Base-by-base conservation (phyloP, 2,329 filamentous ascomycete genomes). In the Hymenoscyphus linearis region DNA sequence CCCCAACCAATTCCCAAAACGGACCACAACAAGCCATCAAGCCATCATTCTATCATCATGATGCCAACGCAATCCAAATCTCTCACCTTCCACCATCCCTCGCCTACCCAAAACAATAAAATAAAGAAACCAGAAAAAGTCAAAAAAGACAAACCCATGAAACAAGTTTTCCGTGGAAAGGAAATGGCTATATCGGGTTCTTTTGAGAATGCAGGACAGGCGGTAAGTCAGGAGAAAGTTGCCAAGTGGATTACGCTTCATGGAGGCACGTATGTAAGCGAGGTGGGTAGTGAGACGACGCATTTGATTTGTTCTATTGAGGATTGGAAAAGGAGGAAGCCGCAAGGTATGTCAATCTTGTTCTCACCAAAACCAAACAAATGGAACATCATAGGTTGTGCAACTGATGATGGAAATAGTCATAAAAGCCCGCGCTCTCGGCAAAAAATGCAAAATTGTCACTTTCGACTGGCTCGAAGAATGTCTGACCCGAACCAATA, bases 251-350 rank as follows among this genome's bases (percentile, higher is more conserved):
- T 90, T 10, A 76, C 77, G 3, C 70, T 77, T 3, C 84, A 88
- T 61, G 85, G 84, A 6, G 91, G 89, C 1, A 73, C 61, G 1
- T 88, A 85, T 70, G 74, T 76, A 0, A 71, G 76, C 1, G 75
- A 78, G 0, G 74, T 91, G 18, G 78, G 78, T 27, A 71, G 78
- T 0, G 68, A 76, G 0, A 83, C 88, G 10, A 96, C 91, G 0
- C 91, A 96, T 74, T 76, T 96, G 0, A 79, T 96, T 25, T 83
- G 85, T 59, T 85, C 84, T 0, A 77, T 81, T 56, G 79, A 85
- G 36, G 82, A 86, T 16, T 92, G 85, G 73, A 80, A 81, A 64
- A 69, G 67, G 35, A 67, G 63, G 37, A 47, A 31, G 25, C 6
- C 27, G 1, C 63, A 68, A 62, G 66, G 68, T 71, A 67, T 54